Percentiles rank a stretch among this genome's conserved stretches.
phyloP scores from a whole-genome alignment of 257 asterid species.

The Vinca minor region DNA sequence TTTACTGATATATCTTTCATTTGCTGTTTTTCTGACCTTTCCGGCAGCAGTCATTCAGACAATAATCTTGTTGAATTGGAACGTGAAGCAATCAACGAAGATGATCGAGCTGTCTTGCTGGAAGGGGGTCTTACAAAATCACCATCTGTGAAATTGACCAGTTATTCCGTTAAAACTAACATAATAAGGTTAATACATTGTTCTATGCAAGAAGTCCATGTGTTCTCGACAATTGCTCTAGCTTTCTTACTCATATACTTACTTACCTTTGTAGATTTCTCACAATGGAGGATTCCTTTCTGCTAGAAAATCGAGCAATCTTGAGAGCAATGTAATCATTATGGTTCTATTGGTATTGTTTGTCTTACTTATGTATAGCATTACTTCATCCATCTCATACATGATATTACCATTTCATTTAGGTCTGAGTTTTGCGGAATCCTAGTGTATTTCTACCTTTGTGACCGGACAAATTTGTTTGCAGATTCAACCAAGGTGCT shows the following conservation, averaged over 20 bases:
- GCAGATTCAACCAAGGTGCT: constrained; percentile 83
- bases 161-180: constrained; percentile 61
- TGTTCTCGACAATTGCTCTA: constrained; percentile 14
- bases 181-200: constrained; percentile 46
- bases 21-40: constrained; percentile 21
- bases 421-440: constrained; percentile 94
- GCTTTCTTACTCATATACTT: constrained; percentile 15
- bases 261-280: constrained; percentile 30
- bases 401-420: constrained; percentile 23
- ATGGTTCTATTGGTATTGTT: constrained; percentile 1
- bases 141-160: constrained; percentile 47
- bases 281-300: constrained; percentile 45
- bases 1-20: constrained; percentile 10
- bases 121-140: constrained; percentile 85
- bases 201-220: not conserved
- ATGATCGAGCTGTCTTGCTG: constrained; percentile 65
- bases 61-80: constrained; percentile 58
- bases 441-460: constrained; percentile 67
- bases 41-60: constrained; percentile 67
- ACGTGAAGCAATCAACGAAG: constrained; percentile 59
- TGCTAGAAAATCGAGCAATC: constrained; percentile 41
- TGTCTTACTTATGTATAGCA: constrained; percentile 2
- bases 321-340: constrained; percentile 37
- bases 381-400: constrained; percentile 14
- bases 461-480: constrained; percentile 80